A percentile compares a stretch with the other conserved stretches of the same genome.
Conservation (phyloP, 257 asterid genomes). For the Eucommia ulmoides region DNA sequence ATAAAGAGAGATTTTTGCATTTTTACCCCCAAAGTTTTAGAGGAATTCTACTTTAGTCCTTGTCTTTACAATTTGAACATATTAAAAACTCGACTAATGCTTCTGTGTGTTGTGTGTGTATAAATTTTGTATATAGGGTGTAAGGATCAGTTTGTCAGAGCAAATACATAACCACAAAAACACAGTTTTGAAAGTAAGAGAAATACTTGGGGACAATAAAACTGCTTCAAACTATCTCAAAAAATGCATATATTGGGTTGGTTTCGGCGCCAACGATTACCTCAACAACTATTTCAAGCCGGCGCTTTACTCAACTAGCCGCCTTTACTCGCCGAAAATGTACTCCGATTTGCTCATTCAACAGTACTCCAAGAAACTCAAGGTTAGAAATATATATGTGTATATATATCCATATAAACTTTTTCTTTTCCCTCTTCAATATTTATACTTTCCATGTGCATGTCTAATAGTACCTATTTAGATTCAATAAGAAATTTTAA, state of each 20-base stretch:
- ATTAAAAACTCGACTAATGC: too few relatives aligned
- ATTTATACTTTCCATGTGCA: neutral
- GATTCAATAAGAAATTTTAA: too few relatives aligned
- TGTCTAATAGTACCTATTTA: neutral
- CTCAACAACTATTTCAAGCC: conserved; percentile 49
- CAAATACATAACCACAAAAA: conserved; percentile 67
- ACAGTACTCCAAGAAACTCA: conserved; percentile 22
- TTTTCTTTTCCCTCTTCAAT: neutral
- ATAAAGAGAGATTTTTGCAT: too few relatives aligned
- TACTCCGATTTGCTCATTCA: conserved; percentile 29
- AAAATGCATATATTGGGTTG: conserved; percentile 30
- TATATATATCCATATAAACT: too few relatives aligned
- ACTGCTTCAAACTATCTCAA: conserved; percentile 24
- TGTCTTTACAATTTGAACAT: too few relatives aligned
- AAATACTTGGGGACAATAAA: conserved; percentile 25
- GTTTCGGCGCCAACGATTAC: conserved; percentile 38
- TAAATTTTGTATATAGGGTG: too few relatives aligned
- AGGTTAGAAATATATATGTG: too few relatives aligned
- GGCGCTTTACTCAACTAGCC: conserved; percentile 19
- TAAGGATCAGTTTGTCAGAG: conserved; percentile 36
- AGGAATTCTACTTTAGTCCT: too few relatives aligned
- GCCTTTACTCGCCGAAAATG: conserved; percentile 23
- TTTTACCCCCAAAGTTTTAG: too few relatives aligned
- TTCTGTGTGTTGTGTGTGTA: too few relatives aligned
- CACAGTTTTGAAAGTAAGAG: conserved; percentile 48